Conservation (phyloP, 2,329 filamentous ascomycete species). For the Graphilbum sp. region DNA sequence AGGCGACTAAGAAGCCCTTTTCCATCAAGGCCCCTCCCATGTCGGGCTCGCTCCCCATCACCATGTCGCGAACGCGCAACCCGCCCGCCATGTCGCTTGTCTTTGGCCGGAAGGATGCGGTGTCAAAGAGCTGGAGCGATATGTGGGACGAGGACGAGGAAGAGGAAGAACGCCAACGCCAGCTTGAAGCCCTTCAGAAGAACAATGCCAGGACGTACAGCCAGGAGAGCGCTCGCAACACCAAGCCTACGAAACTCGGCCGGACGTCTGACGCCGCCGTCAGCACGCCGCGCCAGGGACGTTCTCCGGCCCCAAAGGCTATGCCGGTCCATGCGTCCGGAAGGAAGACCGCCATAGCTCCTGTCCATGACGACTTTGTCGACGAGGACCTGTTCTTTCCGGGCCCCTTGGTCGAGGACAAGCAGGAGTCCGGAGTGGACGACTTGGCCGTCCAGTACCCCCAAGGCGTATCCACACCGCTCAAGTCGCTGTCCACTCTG, state of each 20-base stretch:
- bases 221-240: constrained; percentile 42
- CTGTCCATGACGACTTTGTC: constrained; percentile 49
- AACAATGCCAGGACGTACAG: constrained; percentile 66
- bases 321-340: constrained; percentile 22
- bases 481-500: constrained; percentile 36
- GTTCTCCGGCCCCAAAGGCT: constrained; percentile 24
- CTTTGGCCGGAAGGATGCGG: constrained; percentile 61
- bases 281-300: constrained; percentile 25
- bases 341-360: too few relatives aligned
- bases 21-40: constrained; percentile 34
- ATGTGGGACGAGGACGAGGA: constrained; percentile 89
- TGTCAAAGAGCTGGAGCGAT: constrained; percentile 98
- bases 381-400: constrained; percentile 61
- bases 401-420: constrained; percentile 31
- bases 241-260: constrained; percentile 10
- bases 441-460: constrained; percentile 26
- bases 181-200: constrained; percentile 43
- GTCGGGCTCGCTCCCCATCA: constrained; percentile 60
- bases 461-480: constrained; percentile 14
- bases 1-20: constrained; percentile 16
- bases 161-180: constrained; percentile 43
- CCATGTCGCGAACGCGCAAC: constrained; percentile 58
- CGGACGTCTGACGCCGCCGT: constrained; percentile 20
- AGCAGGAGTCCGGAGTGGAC: constrained; percentile 13
- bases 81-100: constrained; percentile 59